A percentile compares a stretch with the other conserved stretches of the same genome.
These are phyloP conservation scores for Neurospora tetrasperma DNA, from an alignment of 495 filamentous ascomycete genomes.

Conservation along the genomic window DNA sequence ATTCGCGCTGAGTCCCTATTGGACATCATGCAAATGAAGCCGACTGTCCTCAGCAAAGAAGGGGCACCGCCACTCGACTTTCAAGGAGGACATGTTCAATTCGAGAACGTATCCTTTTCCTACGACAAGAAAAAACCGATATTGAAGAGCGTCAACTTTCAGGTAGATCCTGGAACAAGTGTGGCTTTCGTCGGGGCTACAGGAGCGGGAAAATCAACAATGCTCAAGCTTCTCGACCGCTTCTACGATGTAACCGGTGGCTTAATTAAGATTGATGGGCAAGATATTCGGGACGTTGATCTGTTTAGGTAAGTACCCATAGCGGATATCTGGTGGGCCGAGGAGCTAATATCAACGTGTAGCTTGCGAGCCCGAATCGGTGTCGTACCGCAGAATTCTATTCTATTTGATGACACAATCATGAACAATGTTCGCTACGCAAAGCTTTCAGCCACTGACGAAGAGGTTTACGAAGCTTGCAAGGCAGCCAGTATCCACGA, in stretches of 20 bases:
- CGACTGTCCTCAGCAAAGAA: conserved; percentile 47
- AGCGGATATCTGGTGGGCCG: background rate
- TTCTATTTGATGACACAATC: conserved; percentile 87
- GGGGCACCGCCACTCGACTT: conserved; percentile 47
- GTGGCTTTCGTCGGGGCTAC: conserved; percentile 70
- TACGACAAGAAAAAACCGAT: conserved; percentile 60
- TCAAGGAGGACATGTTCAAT: conserved; percentile 49
- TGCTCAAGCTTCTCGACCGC: conserved; percentile 59
- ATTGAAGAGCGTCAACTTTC: conserved; percentile 55
- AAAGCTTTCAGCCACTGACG: conserved; percentile 69
- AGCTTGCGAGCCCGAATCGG: conserved; percentile 60
- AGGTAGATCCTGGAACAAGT: conserved; percentile 48
- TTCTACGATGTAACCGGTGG: conserved; percentile 61
- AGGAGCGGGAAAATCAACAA: conserved; percentile 67
- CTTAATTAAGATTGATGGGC: conserved; percentile 60
- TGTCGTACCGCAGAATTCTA: conserved; percentile 86
- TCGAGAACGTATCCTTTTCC: conserved; percentile 55
- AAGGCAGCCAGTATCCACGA: conserved; percentile 79
- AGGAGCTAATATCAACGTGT: conserved; percentile 7
- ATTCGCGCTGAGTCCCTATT: conserved; percentile 65
- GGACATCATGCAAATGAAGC: conserved; percentile 57
- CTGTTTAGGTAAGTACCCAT: conserved; percentile 36
- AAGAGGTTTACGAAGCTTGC: conserved; percentile 77
- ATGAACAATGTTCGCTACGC: conserved; percentile 95
- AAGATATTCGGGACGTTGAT: conserved; percentile 60